These are phyloP conservation scores for Dipodascus geniculatus DNA, from an alignment of 805 yeast species.

Conservation along the genomic window DNA sequence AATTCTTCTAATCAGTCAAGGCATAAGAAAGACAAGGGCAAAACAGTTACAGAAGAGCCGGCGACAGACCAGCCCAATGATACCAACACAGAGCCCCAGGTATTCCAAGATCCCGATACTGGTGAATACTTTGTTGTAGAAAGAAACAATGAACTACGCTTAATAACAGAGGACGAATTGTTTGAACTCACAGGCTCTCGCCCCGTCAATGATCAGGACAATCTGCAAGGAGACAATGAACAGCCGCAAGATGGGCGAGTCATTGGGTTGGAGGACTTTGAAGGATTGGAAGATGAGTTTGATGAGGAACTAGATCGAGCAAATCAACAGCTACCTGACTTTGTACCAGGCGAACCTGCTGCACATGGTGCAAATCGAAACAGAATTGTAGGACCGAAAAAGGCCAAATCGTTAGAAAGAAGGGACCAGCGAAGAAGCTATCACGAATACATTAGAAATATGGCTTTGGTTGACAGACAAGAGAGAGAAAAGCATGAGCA, in stretches of 20 bases:
- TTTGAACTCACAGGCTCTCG: background rate
- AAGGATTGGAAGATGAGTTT: slow-evolving; percentile 3
- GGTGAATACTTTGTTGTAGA: background rate
- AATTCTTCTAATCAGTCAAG: background rate
- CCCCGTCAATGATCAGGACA: background rate
- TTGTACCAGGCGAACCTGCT: background rate
- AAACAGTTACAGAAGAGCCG: background rate
- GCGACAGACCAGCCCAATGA: background rate
- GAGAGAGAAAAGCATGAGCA: background rate
- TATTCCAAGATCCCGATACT: background rate
- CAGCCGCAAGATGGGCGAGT: background rate
- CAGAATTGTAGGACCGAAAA: slow-evolving; percentile 7
- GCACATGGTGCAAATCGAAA: background rate
- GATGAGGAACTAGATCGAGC: slow-evolving; percentile 2
- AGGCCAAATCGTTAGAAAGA: slow-evolving; percentile 6
- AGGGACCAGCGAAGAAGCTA: slow-evolving; percentile 6
- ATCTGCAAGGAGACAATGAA: too few relatives aligned
- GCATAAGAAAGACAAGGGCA: background rate
- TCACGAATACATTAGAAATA: slow-evolving; percentile 5
- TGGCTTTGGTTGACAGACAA: background rate
- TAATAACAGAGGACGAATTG: background rate
- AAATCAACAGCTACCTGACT: background rate
- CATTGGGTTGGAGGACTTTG: background rate
- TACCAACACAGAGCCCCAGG: background rate
- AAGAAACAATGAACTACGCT: background rate